A percentile compares a stretch with the other conserved stretches of the same genome.
Conservation (phyloP, 768 basidiomycete species). For the Polyporus arcularius region DNA sequence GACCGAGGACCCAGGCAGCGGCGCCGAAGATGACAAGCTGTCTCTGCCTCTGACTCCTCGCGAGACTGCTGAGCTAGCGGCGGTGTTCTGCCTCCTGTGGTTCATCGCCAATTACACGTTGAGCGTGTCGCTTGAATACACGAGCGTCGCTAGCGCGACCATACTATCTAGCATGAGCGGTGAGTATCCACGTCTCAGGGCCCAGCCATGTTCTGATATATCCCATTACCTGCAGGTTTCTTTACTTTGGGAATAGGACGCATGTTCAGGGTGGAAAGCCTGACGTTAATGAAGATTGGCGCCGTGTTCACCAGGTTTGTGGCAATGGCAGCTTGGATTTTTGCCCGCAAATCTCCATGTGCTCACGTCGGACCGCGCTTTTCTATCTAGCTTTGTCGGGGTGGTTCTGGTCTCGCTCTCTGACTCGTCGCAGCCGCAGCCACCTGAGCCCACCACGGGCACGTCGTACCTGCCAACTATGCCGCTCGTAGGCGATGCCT, state of each 20-base stretch:
- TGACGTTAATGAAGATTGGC: slow-evolving; percentile 70
- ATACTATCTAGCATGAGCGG: slow-evolving; percentile 89
- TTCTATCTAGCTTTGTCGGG: slow-evolving; percentile 64
- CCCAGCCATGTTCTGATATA: neutral
- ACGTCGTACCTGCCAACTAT: slow-evolving; percentile 29
- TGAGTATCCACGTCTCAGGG: slow-evolving; percentile 30
- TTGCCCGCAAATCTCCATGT: neutral
- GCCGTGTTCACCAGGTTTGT: slow-evolving; percentile 80
- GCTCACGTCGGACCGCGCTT: neutral
- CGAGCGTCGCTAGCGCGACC: slow-evolving; percentile 93
- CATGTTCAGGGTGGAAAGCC: slow-evolving; percentile 75
- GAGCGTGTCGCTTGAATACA: slow-evolving; percentile 81
- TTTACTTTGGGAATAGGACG: slow-evolving; percentile 89
- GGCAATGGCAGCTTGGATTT: neutral
- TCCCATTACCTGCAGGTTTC: slow-evolving; percentile 59
- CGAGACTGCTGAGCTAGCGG: slow-evolving; percentile 80
- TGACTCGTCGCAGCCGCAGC: slow-evolving; percentile 52
- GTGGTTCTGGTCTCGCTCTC: slow-evolving; percentile 89
- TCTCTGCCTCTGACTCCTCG: slow-evolving; percentile 50
- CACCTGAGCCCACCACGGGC: slow-evolving; percentile 16
- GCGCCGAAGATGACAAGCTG: slow-evolving; percentile 15
- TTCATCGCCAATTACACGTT: slow-evolving; percentile 93
- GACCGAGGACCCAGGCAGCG: slow-evolving; percentile 11
- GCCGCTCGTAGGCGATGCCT: slow-evolving; percentile 72
- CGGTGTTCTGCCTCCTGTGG: slow-evolving; percentile 86